Conservation (phyloP, 371 early-diverging fungal genomes). For the Mortierella sp. region DNA sequence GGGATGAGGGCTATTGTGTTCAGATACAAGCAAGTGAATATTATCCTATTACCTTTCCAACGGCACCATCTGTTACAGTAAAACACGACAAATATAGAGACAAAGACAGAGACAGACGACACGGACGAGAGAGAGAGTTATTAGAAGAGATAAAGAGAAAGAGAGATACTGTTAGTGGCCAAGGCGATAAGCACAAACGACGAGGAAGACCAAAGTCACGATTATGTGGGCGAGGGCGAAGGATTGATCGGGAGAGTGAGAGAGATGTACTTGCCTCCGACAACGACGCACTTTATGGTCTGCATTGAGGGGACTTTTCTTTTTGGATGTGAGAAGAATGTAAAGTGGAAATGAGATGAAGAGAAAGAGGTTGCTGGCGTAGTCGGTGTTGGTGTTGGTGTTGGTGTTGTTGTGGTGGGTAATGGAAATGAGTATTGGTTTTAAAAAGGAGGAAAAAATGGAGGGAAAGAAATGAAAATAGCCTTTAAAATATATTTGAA, state of each 20-base stretch:
- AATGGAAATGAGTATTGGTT: background rate
- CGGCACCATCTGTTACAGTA: slow-evolving; percentile 87
- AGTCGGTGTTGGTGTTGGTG: background rate
- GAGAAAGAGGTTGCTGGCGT: background rate
- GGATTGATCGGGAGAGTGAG: background rate
- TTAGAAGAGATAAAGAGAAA: background rate
- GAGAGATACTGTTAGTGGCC: background rate
- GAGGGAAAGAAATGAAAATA: slow-evolving; percentile 13
- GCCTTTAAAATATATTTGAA: slow-evolving; percentile 3
- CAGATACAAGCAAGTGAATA: background rate
- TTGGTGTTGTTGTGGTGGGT: background rate
- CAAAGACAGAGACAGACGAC: background rate
- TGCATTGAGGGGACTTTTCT: slow-evolving; percentile 66
- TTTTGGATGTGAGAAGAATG: background rate
- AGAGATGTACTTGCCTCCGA: slow-evolving; percentile 72
- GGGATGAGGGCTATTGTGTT: background rate
- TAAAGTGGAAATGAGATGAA: background rate
- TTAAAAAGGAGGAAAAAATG: background rate
- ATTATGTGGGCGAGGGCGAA: background rate
- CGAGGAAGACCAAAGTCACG: background rate
- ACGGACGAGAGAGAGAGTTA: background rate
- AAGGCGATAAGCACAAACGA: background rate
- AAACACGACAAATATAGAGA: background rate
- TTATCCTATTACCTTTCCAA: slow-evolving; percentile 86
- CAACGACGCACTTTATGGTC: slow-evolving; percentile 95